These are phyloP conservation scores for Gossypium australe DNA, from an alignment of 345 rosid genomes.

Conservation along the genomic window DNA sequence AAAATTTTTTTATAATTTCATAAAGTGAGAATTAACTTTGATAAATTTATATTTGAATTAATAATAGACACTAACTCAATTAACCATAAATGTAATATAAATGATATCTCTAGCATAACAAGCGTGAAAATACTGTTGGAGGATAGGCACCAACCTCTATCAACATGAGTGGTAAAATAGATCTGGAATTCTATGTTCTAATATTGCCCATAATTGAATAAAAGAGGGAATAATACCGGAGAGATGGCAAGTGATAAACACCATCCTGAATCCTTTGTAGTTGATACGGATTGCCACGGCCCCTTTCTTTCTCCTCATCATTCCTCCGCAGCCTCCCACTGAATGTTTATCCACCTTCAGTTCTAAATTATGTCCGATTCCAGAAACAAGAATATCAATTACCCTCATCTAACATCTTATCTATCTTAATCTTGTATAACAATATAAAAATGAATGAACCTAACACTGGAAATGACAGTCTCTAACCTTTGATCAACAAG, in stretches of 20 bases:
- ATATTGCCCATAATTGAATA: neutral
- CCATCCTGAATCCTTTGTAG: slow-evolving; percentile 42
- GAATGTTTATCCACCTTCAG: slow-evolving; percentile 44
- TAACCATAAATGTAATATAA: too few relatives aligned
- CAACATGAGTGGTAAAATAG: too few relatives aligned
- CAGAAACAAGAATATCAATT: neutral
- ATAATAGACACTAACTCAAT: too few relatives aligned
- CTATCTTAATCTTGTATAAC: neutral
- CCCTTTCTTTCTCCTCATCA: slow-evolving; percentile 43
- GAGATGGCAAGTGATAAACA: slow-evolving; percentile 48
- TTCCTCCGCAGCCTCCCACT: slow-evolving; percentile 40
- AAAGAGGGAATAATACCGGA: slow-evolving; percentile 23
- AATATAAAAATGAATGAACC: neutral
- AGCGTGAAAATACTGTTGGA: too few relatives aligned
- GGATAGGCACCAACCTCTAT: too few relatives aligned
- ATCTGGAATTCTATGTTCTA: neutral
- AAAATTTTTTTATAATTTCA: too few relatives aligned
- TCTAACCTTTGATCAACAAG: slow-evolving; percentile 21
- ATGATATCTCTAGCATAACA: too few relatives aligned
- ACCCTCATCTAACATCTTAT: too few relatives aligned
- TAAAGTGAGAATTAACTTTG: too few relatives aligned
- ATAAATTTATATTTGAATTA: too few relatives aligned
- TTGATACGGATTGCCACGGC: slow-evolving; percentile 42
- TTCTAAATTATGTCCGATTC: slow-evolving; percentile 20
- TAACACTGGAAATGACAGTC: neutral